phyloP scores from a whole-genome alignment of 371 early-diverging fungal species.

The Conidiobolus incongruus region DNA sequence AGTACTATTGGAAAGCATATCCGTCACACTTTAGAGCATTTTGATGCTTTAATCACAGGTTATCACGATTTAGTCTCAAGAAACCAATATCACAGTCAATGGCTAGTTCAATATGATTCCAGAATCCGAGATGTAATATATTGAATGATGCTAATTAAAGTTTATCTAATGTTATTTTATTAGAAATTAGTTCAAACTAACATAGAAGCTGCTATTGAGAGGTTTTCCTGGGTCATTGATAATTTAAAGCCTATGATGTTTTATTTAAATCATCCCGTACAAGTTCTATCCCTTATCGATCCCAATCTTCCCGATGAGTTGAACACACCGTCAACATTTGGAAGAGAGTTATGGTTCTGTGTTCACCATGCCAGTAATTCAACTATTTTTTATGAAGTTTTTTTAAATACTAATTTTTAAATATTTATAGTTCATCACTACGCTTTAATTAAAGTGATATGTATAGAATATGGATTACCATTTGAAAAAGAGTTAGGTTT shows the following conservation, averaged over 20 bases:
- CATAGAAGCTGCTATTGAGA: slow-evolving; percentile 1
- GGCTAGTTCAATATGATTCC: slow-evolving; percentile 9
- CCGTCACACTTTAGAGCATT: slow-evolving; percentile 15
- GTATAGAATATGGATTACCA: slow-evolving; percentile 9
- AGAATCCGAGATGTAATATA: slow-evolving; percentile 9
- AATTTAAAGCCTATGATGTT: background rate
- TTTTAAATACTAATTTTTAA: background rate
- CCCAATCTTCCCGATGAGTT: background rate
- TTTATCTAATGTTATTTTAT: background rate
- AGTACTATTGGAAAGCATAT: slow-evolving; percentile 12
- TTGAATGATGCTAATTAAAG: background rate
- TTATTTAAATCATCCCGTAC: background rate
- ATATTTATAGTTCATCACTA: slow-evolving; percentile 12
- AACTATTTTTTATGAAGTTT: background rate
- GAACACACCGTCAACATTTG: slow-evolving; percentile 6
- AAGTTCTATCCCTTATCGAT: slow-evolving; percentile 2
- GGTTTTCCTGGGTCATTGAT: slow-evolving; percentile 3
- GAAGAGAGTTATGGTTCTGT: slow-evolving; percentile 16
- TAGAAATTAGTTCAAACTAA: slow-evolving; percentile 7
- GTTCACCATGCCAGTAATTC: slow-evolving; percentile 9
- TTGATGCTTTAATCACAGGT: slow-evolving; percentile 8
- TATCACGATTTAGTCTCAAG: background rate
- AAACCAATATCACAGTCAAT: background rate
- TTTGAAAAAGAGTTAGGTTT: slow-evolving; percentile 11
- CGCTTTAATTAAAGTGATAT: slow-evolving; percentile 14